Evolutionary conservation across 2,329 filamentous ascomycete species (phyloP), one percentile per base, ranked within the genome.

Genomic region (Chrysoporthe austroafricana): DNA sequence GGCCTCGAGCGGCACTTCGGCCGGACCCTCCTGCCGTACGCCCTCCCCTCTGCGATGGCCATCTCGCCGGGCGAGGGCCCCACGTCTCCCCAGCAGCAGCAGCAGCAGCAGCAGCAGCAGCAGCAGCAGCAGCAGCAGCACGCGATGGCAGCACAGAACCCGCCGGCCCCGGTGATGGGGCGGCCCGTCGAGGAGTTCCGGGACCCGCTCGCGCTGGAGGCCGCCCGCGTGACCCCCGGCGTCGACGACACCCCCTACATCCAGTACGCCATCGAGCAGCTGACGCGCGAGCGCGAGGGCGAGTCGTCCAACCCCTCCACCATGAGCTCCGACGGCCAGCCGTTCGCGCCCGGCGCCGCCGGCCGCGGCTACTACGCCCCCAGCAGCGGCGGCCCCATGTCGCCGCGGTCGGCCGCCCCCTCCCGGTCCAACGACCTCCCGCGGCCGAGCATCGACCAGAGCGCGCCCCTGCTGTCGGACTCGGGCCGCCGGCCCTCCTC

Each of bases 221-320:
- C 77, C 58, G 80, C 83, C 67, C 82, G 82, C 52, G 83, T 88
- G 66, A 95, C 92, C 0, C 94, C 94, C 0, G 92, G 90, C 11
- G 83, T 93, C 50, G 94, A 97, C 74, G 91, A 97, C 74, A 91
- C 89, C 9, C 94, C 93, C 0, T 97, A 94, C 77, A 92, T 97
- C 71, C 91, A 91, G 71, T 96, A 96, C 77, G 94, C 95, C 52
- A 88, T 98, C 70, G 92, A 97, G 71, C 93, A 95, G 70, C 82
- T 98, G 72, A 96, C 93, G 6, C 85, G 91, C 60, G 88, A 91
- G 73, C 90, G 90, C 67, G 88, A 92, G 69, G 83, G 88, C 6
- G 79, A 82, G 67, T 84, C 85, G 11, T 81, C 84, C 65, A 80
- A 85, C 72, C 83, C 86, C 63, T 78, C 84, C 64, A 82, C 84